These are phyloP conservation scores for Globisporangium canariense DNA, from an alignment of 352 stramenopile species.

Conservation along the genomic window DNA sequence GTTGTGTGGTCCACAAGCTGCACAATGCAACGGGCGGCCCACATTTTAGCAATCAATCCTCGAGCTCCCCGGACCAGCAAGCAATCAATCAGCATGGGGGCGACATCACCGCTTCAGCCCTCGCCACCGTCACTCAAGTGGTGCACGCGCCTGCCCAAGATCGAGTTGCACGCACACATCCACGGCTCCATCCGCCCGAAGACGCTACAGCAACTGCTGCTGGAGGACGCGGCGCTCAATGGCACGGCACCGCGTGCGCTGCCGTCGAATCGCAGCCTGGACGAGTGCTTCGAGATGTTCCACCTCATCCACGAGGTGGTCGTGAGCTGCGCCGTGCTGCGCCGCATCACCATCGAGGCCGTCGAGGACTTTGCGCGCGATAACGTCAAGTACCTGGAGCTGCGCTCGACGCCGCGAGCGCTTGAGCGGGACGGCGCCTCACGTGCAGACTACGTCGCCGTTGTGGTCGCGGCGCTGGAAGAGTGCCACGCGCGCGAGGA, in stretches of 20 bases:
- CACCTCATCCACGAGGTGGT: slow-evolving; percentile 81
- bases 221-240: slow-evolving; percentile 33
- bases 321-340: slow-evolving; percentile 56
- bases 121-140: slow-evolving; percentile 30
- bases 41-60: slow-evolving; percentile 10
- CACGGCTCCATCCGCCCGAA: slow-evolving; percentile 72
- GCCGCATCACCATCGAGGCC: slow-evolving; percentile 66
- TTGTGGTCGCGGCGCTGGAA: slow-evolving; percentile 62
- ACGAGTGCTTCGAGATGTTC: slow-evolving; percentile 90
- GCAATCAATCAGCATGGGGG: neutral
- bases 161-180: slow-evolving; percentile 88
- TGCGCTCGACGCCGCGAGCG: slow-evolving; percentile 75
- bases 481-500: slow-evolving; percentile 54
- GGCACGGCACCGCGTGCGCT: slow-evolving; percentile 29
- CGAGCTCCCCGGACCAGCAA: neutral
- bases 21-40: neutral
- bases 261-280: slow-evolving; percentile 51
- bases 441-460: slow-evolving; percentile 64
- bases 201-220: slow-evolving; percentile 67
- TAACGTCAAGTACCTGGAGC: slow-evolving; percentile 83
- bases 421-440: slow-evolving; percentile 52
- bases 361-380: slow-evolving; percentile 82
- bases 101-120: neutral
- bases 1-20: slow-evolving; percentile 3
- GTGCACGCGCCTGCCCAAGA: slow-evolving; percentile 65